Evolutionary conservation across 345 rosid genomes (phyloP).

Genomic region (Gossypium rotundifolium): DNA sequence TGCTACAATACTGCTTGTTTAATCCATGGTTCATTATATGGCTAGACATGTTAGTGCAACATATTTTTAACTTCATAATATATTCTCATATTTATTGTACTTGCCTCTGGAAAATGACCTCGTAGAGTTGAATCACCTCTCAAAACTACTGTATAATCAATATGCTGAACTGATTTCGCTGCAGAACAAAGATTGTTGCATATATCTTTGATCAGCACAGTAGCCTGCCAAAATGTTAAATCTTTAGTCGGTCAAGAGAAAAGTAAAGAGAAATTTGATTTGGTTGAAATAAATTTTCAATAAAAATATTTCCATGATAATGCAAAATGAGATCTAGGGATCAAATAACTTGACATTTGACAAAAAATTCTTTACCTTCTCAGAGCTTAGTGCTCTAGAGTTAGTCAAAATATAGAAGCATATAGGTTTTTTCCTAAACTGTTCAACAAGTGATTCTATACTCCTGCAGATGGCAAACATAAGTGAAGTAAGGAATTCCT

Average conservation of each 20-base stretch:
- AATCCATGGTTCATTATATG: not conserved
- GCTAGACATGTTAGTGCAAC: not conserved
- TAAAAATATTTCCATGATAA: not conserved
- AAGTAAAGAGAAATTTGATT: not conserved
- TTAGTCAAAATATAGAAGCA: constrained; percentile 94
- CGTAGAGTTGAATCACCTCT: constrained; percentile 97
- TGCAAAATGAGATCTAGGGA: constrained; percentile 9
- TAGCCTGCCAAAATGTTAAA: constrained; percentile 50
- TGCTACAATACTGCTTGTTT: not conserved
- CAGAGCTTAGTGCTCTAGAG: constrained; percentile 84
- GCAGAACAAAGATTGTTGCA: constrained; percentile 65
- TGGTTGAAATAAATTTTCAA: not conserved
- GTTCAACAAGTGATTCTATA: constrained; percentile 61
- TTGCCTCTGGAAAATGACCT: constrained; percentile 97
- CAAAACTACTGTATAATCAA: constrained; percentile 72
- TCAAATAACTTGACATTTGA: not conserved
- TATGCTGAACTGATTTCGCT: constrained; percentile 49
- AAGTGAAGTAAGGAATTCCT: not conserved
- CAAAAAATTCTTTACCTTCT: constrained; percentile 47
- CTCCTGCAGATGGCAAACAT: constrained; percentile 47
- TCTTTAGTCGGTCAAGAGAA: constrained; percentile 9
- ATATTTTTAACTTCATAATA: not conserved
- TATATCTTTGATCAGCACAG: constrained; percentile 58
- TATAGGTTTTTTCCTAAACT: constrained; percentile 57
- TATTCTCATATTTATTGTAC: constrained; percentile 16